phyloP scores from a whole-genome alignment of 169 alveolate species.

The Plasmodium knowlesi region DNA sequence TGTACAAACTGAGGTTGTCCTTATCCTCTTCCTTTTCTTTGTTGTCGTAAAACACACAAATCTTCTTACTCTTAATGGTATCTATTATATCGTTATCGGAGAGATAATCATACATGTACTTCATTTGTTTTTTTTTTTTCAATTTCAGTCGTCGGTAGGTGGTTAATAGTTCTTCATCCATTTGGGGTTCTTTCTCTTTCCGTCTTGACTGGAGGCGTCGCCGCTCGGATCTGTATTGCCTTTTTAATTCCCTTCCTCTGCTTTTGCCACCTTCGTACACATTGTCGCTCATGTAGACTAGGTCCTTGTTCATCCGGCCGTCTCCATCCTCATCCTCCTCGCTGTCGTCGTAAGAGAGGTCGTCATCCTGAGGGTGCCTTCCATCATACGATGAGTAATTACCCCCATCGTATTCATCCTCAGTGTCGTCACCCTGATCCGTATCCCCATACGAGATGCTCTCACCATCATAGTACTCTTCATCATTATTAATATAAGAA shows the following conservation, averaged over 20 bases:
- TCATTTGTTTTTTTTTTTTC: slow-evolving; percentile 5
- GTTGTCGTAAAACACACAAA: slow-evolving; percentile 64
- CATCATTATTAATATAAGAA: neutral
- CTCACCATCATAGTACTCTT: neutral
- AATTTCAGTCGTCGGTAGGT: slow-evolving; percentile 4
- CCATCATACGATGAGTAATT: neutral
- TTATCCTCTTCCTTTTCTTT: slow-evolving; percentile 74
- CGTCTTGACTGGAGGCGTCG: neutral
- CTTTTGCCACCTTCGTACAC: neutral
- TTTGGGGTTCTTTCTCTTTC: neutral
- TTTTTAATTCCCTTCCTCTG: neutral
- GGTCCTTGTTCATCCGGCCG: neutral
- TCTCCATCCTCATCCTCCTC: neutral
- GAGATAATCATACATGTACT: slow-evolving; percentile 63
- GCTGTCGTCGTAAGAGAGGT: neutral
- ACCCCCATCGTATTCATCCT: neutral
- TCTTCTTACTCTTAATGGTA: slow-evolving; percentile 72
- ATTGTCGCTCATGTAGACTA: neutral
- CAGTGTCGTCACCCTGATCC: neutral
- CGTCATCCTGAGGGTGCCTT: neutral
- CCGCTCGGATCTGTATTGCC: neutral
- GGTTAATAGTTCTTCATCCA: slow-evolving; percentile 7
- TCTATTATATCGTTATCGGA: slow-evolving; percentile 61
- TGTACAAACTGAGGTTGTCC: slow-evolving; percentile 33
- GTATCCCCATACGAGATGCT: neutral